Evolutionary conservation across 768 basidiomycete genomes (phyloP), one percentile per base, ranked within the genome.

Genomic region (Tricholoma hemisulphureum): DNA sequence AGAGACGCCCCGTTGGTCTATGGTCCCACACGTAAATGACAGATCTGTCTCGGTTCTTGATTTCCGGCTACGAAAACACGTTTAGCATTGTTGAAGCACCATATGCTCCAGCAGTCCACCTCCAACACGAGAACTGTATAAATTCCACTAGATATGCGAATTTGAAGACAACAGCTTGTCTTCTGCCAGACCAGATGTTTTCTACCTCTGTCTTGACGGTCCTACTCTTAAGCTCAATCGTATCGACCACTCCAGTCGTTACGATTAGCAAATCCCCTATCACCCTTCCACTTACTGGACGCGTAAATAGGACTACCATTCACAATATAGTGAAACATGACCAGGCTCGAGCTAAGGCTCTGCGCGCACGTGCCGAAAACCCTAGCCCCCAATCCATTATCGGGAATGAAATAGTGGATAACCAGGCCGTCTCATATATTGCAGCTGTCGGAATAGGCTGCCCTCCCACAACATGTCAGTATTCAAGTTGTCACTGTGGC

Each of bases 401-500:
- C 32, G 75, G 78, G 59, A 80, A 81, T 58, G 72, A 75, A 54
- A 70, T 64, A 26, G 70, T 75, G 39, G 61, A 67, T 51, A 73
- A 76, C 55, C 67, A 75, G 57, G 74, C 71, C 18, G 71, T 79
- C 6, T 69, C 71, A 35, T 84, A 85, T 67, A 66, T 77, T 51
- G 77, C 81, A 1, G 63, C 72, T 13, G 74, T 85, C 26, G 80
- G 77, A 10, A 77, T 87, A 29, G 86, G 86, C 46, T 79, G 64
- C 58, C 85, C 84, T 1, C 68, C 81, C n/a, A 85, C 83, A 4
- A 69, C 63, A 18, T 86, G 84, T 82, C 61, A 63, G 78, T n/a
- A n/a, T n/a, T n/a, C n/a, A 53, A 24, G 18, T 29, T 13, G 37
- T 41, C 23, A 20, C 20, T 29, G n/a, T 14, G 45, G n/a, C n/a